Base-by-base conservation (phyloP, 2,329 filamentous ascomycete genomes). In the Ceratocystis colombiana region DNA sequence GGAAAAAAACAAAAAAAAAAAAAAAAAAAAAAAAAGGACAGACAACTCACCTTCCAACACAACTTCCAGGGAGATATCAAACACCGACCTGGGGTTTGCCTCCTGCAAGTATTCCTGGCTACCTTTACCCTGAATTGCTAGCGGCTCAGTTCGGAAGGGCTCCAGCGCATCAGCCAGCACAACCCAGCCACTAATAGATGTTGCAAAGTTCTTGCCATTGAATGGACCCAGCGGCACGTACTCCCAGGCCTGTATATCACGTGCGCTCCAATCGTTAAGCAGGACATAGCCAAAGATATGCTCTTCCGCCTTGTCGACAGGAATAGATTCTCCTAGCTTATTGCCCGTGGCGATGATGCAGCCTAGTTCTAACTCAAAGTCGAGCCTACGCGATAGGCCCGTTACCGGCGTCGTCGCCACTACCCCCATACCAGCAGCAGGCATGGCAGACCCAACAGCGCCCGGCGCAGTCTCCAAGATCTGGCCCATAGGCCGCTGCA, bases 361-460 rank as follows among this genome's bases (percentile, higher is more conserved):
- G 1, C 85, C 88, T 3, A 90, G 75, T 72, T 90, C 88, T 2
- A 90, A 77, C 73, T 90, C 88, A 59, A 89, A 84, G 71, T 90
- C 88, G 0, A 90, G 77, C 6, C 64, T 33, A 10, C 41, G 53
- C 5, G 64, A 69, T 8, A 57, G 61, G 5, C 55, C 64, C 12
- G 64, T 64, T 33, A 67, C 48, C 0, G 66, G 66, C n/a, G 50
- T 10, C 7, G 62, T 61, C 5, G 65, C 64, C 15, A 48, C 48
- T 5, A n/a, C 30, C 22, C 22, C 41, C 46, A 33, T 33, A 17
- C 46, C 37, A 33, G 25, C 15, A 30, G 28, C 15, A 37, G 55
- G 30, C 28, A 37, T 59, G 6, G 55, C 30, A 30, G 55, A 59
- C 4, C 55, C 41, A 10, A 50, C 41, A 20, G 44, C 61, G 7